These are phyloP conservation scores for Bauhinia variegata DNA, from an alignment of 306 rosid species.

Conservation along the genomic window DNA sequence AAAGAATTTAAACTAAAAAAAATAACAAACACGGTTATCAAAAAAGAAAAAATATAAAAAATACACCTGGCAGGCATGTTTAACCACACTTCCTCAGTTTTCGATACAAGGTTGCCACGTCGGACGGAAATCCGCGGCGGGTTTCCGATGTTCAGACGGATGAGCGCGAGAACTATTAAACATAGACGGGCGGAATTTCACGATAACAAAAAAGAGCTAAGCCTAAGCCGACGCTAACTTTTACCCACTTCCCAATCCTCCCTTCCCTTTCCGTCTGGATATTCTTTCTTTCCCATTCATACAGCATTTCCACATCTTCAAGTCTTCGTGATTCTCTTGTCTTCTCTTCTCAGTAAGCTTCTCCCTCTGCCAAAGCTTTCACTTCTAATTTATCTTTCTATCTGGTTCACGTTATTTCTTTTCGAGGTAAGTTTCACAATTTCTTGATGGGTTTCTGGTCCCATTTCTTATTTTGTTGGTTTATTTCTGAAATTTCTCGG, in stretches of 20 bases:
- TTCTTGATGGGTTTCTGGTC: neutral
- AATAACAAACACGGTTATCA: no score
- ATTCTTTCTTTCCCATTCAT: slow-evolving; percentile 16
- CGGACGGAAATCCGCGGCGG: neutral
- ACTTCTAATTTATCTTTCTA: neutral
- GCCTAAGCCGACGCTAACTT: slow-evolving; percentile 28
- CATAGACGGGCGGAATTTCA: neutral
- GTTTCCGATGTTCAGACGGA: neutral
- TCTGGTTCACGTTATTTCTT: slow-evolving; percentile 31
- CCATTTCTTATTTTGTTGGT: neutral
- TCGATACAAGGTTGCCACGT: neutral
- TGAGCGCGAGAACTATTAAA: neutral
- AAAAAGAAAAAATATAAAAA: no score
- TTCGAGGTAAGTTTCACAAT: neutral
- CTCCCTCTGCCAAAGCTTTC: no score
- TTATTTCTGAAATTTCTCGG: slow-evolving; percentile 21
- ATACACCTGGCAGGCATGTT: neutral
- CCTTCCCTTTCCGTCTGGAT: neutral
- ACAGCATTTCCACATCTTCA: neutral
- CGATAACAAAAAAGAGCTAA: neutral
- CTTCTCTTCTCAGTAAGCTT: neutral
- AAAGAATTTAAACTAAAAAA: no score
- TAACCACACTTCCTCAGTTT: neutral
- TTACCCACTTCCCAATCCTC: neutral
- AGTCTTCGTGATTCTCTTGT: neutral